These are phyloP conservation scores for Candida sphagnicola DNA, from an alignment of 805 yeast species.

Conservation along the genomic window DNA sequence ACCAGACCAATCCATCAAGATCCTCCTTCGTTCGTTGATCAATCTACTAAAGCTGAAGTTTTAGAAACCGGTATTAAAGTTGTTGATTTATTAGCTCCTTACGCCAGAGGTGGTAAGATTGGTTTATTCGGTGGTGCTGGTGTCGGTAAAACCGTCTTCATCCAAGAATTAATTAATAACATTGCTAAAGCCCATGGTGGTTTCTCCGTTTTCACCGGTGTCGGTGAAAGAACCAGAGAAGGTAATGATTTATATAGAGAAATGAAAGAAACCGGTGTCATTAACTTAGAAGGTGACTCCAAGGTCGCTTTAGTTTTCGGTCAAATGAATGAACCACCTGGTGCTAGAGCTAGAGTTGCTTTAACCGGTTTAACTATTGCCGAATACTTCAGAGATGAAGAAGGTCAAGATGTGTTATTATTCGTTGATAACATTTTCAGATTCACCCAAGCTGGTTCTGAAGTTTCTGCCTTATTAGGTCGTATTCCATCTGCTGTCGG, in stretches of 20 bases:
- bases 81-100: slow-evolving; percentile 98
- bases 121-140: slow-evolving; percentile 99
- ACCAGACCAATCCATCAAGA: slow-evolving; percentile 99
- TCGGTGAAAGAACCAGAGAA: slow-evolving; percentile 99
- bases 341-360: slow-evolving; percentile 99
- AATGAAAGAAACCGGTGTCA: slow-evolving; percentile 99
- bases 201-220: slow-evolving; percentile 99
- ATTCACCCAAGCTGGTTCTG: slow-evolving; percentile 99
- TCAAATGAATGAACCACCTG: slow-evolving; percentile 99
- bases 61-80: slow-evolving; percentile 99
- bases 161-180: slow-evolving; percentile 99
- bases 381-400: slow-evolving; percentile 99
- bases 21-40: slow-evolving; percentile 94
- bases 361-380: slow-evolving; percentile 99
- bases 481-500: slow-evolving; percentile 99
- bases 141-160: slow-evolving; percentile 99
- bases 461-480: slow-evolving; percentile 98
- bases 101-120: slow-evolving; percentile 99
- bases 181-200: slow-evolving; percentile 99
- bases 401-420: slow-evolving; percentile 99
- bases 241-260: slow-evolving; percentile 99
- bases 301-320: slow-evolving; percentile 99
- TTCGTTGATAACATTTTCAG: slow-evolving; percentile 99
- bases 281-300: slow-evolving; percentile 98
- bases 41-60: slow-evolving; percentile 96